phyloP scores from a whole-genome alignment of 192 early-diverging fungal species.

The Backusella tuberculispora region DNA sequence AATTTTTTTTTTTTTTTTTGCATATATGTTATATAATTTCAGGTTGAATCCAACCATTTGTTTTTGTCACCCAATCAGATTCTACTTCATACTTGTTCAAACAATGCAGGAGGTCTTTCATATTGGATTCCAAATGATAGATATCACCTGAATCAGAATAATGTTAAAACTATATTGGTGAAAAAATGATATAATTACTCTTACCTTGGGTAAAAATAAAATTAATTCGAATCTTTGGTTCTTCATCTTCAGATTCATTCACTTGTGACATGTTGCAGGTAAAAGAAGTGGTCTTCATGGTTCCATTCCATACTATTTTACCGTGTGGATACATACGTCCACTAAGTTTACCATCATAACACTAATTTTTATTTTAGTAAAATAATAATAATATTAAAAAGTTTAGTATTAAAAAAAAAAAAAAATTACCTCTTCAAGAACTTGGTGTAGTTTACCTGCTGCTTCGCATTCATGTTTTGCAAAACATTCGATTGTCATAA shows the following conservation, averaged over 20 bases:
- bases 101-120: background rate
- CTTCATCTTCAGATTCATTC: background rate
- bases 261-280: constrained; percentile 14
- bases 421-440: constrained; percentile 28
- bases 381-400: background rate
- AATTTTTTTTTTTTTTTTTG: no score
- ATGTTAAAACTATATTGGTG: no score
- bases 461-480: constrained; percentile 26
- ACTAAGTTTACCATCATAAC: constrained; percentile 32
- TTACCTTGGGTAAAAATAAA: background rate
- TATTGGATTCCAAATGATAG: constrained; percentile 1
- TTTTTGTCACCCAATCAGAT: constrained; percentile 17
- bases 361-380: background rate
- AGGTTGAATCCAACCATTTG: constrained; percentile 29
- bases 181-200: background rate
- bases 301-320: constrained; percentile 30
- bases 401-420: background rate
- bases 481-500: constrained; percentile 22
- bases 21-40: constrained; percentile 2
- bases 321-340: constrained; percentile 27
- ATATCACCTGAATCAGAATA: background rate
- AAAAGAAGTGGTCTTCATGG: constrained; percentile 3
- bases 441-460: constrained; percentile 34
- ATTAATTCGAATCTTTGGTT: constrained; percentile 11
- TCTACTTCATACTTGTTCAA: constrained; percentile 29